A percentile compares a stretch with the other conserved stretches of the same genome.
phyloP scores from a whole-genome alignment of 176 grass and related monocot species.

The Juncus effusus region DNA sequence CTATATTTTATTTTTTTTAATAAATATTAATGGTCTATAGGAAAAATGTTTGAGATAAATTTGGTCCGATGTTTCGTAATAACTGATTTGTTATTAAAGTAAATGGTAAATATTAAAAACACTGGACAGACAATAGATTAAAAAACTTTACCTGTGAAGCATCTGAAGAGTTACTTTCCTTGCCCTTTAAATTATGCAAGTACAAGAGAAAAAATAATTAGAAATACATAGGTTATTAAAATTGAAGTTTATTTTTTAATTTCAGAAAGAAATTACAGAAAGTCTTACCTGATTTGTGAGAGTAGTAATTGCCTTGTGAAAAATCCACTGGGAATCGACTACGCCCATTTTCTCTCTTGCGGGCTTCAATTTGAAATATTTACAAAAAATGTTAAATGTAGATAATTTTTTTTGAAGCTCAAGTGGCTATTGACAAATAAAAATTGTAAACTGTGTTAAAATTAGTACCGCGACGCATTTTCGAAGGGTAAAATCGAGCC shows the following conservation, averaged over 20 bases:
- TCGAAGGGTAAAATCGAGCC: conserved; percentile 37
- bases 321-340: conserved; percentile 27
- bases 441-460: background rate
- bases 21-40: no score
- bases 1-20: no score
- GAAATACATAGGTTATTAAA: no score
- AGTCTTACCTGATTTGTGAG: conserved; percentile 17
- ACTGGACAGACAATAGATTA: background rate
- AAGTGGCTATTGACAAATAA: background rate
- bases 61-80: no score
- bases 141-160: conserved; percentile 4
- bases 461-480: conserved; percentile 43
- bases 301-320: conserved; percentile 20
- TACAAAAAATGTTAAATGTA: background rate
- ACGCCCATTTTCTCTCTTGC: conserved; percentile 18
- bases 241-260: no score
- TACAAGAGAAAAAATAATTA: background rate
- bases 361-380: conserved; percentile 10
- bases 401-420: background rate
- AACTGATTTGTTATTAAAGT: no score
- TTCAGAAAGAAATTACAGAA: background rate
- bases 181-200: conserved; percentile 9
- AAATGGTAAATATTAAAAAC: no score
- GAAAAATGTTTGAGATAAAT: no score
- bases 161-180: background rate